phyloP scores from a whole-genome alignment of 139 green algal genomes.

The Coelastrella sp. region DNA sequence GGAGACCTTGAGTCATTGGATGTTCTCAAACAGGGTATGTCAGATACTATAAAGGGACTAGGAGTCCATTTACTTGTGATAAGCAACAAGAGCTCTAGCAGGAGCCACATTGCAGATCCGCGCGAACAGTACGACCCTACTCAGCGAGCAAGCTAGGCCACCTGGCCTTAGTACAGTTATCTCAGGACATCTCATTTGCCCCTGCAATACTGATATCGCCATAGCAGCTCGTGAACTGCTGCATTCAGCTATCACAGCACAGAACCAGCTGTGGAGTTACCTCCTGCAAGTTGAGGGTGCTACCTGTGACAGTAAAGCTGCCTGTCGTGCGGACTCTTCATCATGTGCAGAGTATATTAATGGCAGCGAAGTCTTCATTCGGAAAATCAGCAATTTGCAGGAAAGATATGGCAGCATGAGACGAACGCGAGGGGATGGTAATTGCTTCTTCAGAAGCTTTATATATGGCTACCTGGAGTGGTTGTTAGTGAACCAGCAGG shows the following conservation, averaged over 20 bases:
- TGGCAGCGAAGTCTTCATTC: constrained; percentile 78
- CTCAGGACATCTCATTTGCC: no score
- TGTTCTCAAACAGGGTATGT: constrained; percentile 57
- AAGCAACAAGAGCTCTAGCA: no score
- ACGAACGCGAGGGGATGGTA: constrained; percentile 75
- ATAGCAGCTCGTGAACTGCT: no score
- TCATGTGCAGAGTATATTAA: constrained; percentile 70
- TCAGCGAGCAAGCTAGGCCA: no score
- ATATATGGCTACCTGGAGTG: constrained; percentile 85
- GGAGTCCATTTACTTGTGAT: not conserved
- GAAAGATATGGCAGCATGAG: constrained; percentile 69
- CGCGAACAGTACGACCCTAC: no score
- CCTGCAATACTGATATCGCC: no score
- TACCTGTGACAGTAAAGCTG: not conserved
- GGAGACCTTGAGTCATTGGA: constrained; percentile 61
- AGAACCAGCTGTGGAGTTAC: not conserved
- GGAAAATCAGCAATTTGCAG: constrained; percentile 76
- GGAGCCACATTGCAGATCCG: no score
- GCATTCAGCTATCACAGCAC: no score
- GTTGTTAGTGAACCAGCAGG: constrained; percentile 64
- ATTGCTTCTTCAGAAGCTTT: constrained; percentile 87
- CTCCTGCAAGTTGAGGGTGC: not conserved
- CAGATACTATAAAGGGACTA: not conserved
- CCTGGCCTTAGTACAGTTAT: no score
- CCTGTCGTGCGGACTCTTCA: not conserved